Percentiles rank a stretch among this genome's conserved stretches.
Conservation (phyloP, 129 eudicot species). For the Solidago caesia region DNA sequence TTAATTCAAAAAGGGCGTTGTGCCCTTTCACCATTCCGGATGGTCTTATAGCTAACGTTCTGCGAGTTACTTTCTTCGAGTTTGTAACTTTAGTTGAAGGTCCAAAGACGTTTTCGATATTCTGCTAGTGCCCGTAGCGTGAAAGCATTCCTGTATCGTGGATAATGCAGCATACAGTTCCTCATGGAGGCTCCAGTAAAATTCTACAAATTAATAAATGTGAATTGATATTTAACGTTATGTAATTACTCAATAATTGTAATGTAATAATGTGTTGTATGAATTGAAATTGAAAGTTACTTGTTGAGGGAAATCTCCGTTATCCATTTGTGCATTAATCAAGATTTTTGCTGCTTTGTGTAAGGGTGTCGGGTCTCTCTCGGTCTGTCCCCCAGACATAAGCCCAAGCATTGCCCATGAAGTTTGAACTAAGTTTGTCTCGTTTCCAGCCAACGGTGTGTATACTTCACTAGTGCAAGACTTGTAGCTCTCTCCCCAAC, state of each 20-base stretch:
- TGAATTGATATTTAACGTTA: background rate
- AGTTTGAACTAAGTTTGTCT: slow-evolving; percentile 52
- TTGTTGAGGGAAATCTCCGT: slow-evolving; percentile 45
- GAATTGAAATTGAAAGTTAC: slow-evolving; percentile 3
- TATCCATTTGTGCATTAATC: slow-evolving; percentile 41
- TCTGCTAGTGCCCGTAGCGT: slow-evolving; percentile 37
- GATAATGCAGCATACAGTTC: slow-evolving; percentile 41
- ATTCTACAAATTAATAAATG: slow-evolving; percentile 11
- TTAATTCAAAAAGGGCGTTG: no score
- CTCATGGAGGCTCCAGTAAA: slow-evolving; percentile 39
- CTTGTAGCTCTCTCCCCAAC: slow-evolving; percentile 70
- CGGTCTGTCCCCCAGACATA: slow-evolving; percentile 18
- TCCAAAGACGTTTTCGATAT: slow-evolving; percentile 33
- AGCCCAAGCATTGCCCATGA: slow-evolving; percentile 8
- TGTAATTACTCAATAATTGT: background rate
- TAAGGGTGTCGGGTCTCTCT: slow-evolving; percentile 35
- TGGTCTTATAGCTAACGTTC: background rate
- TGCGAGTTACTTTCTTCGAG: background rate
- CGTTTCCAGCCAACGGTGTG: slow-evolving; percentile 44
- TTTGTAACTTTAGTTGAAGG: background rate
- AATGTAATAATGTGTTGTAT: background rate
- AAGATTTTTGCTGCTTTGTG: slow-evolving; percentile 42
- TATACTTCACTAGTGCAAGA: slow-evolving; percentile 63
- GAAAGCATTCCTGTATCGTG: slow-evolving; percentile 31
- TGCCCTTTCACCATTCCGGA: no score